These are phyloP conservation scores for Smallanthus sonchifolius DNA, from an alignment of 129 eudicot genomes.

Conservation along the genomic window DNA sequence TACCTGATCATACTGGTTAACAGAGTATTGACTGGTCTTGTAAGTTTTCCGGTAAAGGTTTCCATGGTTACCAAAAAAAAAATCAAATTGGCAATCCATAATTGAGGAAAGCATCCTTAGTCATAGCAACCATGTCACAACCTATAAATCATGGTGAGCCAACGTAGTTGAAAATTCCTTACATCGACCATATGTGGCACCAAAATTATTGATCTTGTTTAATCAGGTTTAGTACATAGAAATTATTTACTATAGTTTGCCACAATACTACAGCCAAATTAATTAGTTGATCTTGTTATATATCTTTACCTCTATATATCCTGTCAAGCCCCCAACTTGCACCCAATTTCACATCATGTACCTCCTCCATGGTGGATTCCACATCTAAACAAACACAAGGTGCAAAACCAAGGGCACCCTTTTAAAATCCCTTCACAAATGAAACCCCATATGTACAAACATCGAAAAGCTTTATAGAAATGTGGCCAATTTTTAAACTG, in stretches of 20 bases:
- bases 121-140: constrained; percentile 6
- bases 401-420: constrained; percentile 39
- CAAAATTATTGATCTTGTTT: neutral
- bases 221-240: neutral
- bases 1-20: no score
- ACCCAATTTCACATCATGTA: constrained; percentile 49
- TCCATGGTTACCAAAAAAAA: no score
- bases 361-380: constrained; percentile 60
- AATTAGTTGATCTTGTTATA: constrained; percentile 27
- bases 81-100: neutral
- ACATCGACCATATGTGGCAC: neutral
- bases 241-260: neutral
- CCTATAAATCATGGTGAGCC: neutral
- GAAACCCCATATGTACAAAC: neutral
- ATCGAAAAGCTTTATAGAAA: constrained; percentile 7
- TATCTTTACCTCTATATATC: constrained; percentile 23
- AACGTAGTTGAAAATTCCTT: neutral
- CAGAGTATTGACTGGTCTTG: no score
- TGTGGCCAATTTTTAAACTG: neutral
- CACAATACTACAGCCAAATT: constrained; percentile 17
- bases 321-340: constrained; percentile 28
- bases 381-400: constrained; percentile 68
- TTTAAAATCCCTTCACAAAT: constrained; percentile 28
- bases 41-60: no score
- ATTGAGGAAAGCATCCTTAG: neutral